phyloP scores from a whole-genome alignment of 148 eudicot species.

The Persicaria maculosa region DNA sequence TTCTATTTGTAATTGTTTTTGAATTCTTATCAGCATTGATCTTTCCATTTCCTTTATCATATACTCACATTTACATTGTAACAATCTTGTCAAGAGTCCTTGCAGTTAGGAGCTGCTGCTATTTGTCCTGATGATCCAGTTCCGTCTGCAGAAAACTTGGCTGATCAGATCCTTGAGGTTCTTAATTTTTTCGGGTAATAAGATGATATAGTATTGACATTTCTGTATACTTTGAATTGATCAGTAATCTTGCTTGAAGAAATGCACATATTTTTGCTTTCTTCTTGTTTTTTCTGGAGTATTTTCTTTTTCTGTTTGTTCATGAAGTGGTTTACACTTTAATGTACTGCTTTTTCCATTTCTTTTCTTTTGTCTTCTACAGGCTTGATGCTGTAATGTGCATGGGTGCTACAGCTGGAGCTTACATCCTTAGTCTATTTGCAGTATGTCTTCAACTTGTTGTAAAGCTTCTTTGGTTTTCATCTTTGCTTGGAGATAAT shows the following conservation, averaged over 20 bases:
- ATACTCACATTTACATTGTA: slow-evolving; percentile 28
- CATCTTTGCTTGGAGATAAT: background rate
- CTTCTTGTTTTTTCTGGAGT: background rate
- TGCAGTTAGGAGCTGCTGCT: slow-evolving; percentile 87
- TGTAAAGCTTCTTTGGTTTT: background rate
- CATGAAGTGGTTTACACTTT: background rate
- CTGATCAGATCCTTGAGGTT: slow-evolving; percentile 85
- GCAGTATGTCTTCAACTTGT: slow-evolving; percentile 52
- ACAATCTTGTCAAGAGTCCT: slow-evolving; percentile 38
- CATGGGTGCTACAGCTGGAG: slow-evolving; percentile 96
- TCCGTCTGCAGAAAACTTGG: slow-evolving; percentile 74
- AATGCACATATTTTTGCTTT: background rate
- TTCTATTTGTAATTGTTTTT: background rate
- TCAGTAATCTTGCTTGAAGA: background rate
- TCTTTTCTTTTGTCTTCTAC: slow-evolving; percentile 11
- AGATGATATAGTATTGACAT: background rate
- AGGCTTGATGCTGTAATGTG: slow-evolving; percentile 88
- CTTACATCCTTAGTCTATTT: slow-evolving; percentile 76
- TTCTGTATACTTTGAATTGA: background rate
- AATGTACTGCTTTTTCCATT: background rate
- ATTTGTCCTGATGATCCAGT: slow-evolving; percentile 40
- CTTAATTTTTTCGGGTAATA: slow-evolving; percentile 85
- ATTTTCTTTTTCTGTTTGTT: background rate
- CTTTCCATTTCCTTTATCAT: background rate
- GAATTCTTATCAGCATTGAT: background rate